These are phyloP conservation scores for Fusarium fujikuroi DNA, from an alignment of 2,329 filamentous ascomycete species.

Conservation along the genomic window DNA sequence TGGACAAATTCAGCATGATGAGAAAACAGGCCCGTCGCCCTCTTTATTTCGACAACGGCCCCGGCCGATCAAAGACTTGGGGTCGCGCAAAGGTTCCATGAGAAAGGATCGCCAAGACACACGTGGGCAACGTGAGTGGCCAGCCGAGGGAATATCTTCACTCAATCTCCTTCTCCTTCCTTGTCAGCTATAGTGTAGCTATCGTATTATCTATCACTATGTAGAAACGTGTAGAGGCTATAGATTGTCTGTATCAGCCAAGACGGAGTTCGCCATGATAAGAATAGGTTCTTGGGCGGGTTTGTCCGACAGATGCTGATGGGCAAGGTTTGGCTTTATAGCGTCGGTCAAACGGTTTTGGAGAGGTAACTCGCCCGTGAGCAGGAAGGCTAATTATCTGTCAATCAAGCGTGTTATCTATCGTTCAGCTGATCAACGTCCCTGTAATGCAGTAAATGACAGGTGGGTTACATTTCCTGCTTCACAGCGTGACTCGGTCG, in stretches of 20 bases:
- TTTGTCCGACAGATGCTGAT: conserved; percentile 19
- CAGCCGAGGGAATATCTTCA: conserved; percentile 12
- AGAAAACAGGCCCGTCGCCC: conserved; percentile 14
- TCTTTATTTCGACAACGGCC: conserved; percentile 26
- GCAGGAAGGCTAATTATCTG: neutral
- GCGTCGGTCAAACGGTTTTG: conserved; percentile 15
- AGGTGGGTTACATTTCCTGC: no score
- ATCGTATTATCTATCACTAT: neutral
- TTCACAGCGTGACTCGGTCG: neutral
- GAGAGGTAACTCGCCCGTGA: neutral
- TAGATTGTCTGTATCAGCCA: neutral
- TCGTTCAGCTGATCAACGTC: neutral
- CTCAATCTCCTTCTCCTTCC: neutral
- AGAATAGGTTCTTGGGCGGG: neutral
- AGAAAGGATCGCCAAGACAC: conserved; percentile 41
- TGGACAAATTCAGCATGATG: neutral
- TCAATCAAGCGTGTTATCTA: neutral
- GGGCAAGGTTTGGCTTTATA: conserved; percentile 29
- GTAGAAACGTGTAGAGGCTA: neutral
- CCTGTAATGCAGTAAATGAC: neutral
- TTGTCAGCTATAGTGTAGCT: neutral
- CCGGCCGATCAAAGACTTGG: conserved; percentile 16
- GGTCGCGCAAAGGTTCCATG: conserved; percentile 27
- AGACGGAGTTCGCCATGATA: neutral
- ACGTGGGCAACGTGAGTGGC: conserved; percentile 44